A percentile compares a stretch with the other conserved stretches of the same genome.
Evolutionary conservation across 441 rosid genomes (phyloP).

Genomic region (Populus tomentosa): DNA sequence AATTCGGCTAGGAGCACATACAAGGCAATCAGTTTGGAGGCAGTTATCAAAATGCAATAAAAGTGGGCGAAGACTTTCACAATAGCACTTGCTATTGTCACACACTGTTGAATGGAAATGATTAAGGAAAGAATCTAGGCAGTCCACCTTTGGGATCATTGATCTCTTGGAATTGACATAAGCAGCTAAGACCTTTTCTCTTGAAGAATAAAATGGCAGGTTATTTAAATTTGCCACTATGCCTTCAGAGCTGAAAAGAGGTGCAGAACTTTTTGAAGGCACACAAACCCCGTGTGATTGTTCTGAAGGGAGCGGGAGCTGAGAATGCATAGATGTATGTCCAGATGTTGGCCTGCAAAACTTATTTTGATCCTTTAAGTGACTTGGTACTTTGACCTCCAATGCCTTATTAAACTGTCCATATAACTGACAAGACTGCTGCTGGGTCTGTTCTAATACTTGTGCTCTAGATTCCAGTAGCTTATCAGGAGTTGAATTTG

Average conservation of each 20-base stretch:
- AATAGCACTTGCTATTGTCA: conserved; percentile 21
- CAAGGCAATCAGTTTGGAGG: conserved; percentile 16
- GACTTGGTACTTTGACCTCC: conserved; percentile 6
- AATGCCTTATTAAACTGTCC: conserved; percentile 6
- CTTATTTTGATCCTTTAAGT: conserved; percentile 5
- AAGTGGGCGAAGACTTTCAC: conserved; percentile 17
- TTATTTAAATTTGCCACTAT: conserved; percentile 5
- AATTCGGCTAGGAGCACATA: conserved; percentile 24
- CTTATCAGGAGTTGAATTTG: conserved; percentile 11
- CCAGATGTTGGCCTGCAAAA: conserved; percentile 7
- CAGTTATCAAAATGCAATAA: conserved; percentile 34
- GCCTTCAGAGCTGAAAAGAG: conserved; percentile 9
- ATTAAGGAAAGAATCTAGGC: conserved; percentile 25
- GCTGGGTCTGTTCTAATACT: conserved; percentile 14
- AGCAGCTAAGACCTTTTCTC: conserved; percentile 23
- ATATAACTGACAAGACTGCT: conserved; percentile 13
- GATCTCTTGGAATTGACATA: conserved; percentile 28
- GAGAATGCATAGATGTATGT: conserved; percentile 14
- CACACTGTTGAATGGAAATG: conserved; percentile 33
- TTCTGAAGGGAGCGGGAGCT: conserved; percentile 18
- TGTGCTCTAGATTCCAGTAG: conserved; percentile 10
- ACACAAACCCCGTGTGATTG: neutral
- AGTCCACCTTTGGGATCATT: conserved; percentile 1
- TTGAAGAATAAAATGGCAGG: conserved; percentile 1
- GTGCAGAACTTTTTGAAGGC: conserved; percentile 15